Evolutionary conservation across 176 grass and related monocot species (phyloP).

Genomic region (Hsuehochloa calcarea): DNA sequence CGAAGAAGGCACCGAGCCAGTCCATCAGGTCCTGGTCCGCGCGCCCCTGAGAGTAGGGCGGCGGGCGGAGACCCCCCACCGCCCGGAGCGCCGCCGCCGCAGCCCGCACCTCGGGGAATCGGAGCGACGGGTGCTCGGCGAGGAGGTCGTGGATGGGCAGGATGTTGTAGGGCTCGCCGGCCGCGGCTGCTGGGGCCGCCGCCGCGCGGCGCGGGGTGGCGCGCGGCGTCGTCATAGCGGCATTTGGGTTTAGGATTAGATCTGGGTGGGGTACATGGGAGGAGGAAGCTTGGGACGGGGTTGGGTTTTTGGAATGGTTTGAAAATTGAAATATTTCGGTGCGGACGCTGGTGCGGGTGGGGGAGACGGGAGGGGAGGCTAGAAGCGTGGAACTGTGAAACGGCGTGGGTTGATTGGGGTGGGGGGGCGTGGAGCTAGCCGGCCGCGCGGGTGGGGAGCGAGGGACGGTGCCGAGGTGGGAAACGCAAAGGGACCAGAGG

Average conservation of each 20-base stretch:
- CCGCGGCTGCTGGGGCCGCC: neutral
- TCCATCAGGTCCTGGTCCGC: conserved; percentile 74
- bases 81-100: conserved; percentile 60
- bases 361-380: neutral
- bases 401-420: neutral
- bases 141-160: conserved; percentile 90
- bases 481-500: neutral
- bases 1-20: conserved; percentile 89
- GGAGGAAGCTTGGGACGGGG: neutral
- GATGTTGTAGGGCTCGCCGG: conserved; percentile 73
- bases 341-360: neutral
- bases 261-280: conserved; percentile 5
- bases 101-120: conserved; percentile 83
- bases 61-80: conserved; percentile 59
- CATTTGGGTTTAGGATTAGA: conserved; percentile 54
- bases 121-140: conserved; percentile 78
- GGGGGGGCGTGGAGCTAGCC: neutral
- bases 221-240: conserved; percentile 56
- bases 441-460: neutral
- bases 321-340: conserved; percentile 36
- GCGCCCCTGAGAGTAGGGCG: conserved; percentile 54
- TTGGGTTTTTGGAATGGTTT: conserved; percentile 39
- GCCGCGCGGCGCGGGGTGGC: conserved; percentile 12
- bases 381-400: conserved; percentile 15
- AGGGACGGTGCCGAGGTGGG: neutral